These are phyloP conservation scores for Neurospora africana DNA, from an alignment of 495 filamentous ascomycete genomes.

Conservation along the genomic window DNA sequence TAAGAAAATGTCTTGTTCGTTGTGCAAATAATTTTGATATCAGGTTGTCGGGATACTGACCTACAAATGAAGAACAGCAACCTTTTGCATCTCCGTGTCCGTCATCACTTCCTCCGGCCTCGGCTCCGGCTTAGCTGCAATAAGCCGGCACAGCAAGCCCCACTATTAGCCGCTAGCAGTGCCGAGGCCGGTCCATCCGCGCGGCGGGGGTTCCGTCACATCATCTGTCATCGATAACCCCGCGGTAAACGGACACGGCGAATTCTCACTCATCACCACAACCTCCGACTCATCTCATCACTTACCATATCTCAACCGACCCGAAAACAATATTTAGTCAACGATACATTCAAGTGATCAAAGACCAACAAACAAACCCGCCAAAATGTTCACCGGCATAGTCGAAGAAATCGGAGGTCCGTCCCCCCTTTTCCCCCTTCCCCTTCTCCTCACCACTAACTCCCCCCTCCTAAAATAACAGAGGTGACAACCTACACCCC, in stretches of 20 bases:
- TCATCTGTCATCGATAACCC: background rate
- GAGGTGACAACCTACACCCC: slow-evolving; percentile 11
- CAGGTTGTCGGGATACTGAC: background rate
- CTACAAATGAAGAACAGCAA: background rate
- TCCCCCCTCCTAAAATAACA: background rate
- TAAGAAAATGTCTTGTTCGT: background rate
- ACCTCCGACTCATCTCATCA: background rate
- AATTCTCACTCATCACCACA: background rate
- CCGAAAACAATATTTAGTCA: no score
- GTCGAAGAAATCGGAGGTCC: slow-evolving; percentile 91
- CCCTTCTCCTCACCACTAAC: background rate
- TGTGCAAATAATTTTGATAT: background rate
- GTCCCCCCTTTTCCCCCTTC: slow-evolving; percentile 13
- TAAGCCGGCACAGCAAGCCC: background rate
- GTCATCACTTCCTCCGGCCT: background rate
- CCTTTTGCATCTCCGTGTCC: background rate
- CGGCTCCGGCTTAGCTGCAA: background rate
- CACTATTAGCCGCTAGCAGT: background rate
- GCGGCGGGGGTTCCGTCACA: background rate
- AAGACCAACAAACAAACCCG: background rate
- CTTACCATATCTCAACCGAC: background rate
- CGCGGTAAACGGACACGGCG: background rate
- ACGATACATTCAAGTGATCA: background rate
- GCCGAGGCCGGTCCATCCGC: background rate
- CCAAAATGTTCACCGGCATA: slow-evolving; percentile 91